phyloP scores from a whole-genome alignment of 345 rosid species.

The Corchorus capsularis region DNA sequence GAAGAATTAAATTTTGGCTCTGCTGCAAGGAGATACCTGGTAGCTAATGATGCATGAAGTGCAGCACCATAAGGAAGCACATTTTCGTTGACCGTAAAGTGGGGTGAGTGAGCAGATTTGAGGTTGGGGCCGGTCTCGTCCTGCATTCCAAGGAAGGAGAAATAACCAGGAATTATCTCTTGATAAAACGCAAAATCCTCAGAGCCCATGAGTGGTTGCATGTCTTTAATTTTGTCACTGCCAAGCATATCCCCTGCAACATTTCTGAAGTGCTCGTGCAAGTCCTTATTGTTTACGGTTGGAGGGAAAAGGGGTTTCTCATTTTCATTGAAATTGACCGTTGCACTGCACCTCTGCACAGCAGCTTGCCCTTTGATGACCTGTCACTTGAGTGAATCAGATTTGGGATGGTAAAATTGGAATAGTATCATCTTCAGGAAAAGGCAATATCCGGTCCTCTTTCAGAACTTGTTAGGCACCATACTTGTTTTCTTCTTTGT shows the following conservation, averaged over 20 bases:
- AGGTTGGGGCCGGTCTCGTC: slow-evolving; percentile 40
- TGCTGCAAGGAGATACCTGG: slow-evolving; percentile 53
- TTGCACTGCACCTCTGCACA: slow-evolving; percentile 83
- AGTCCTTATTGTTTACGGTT: slow-evolving; percentile 54
- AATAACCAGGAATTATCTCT: slow-evolving; percentile 72
- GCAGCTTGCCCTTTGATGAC: slow-evolving; percentile 86
- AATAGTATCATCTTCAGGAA: not conserved
- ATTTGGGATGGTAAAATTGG: not conserved
- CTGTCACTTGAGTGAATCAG: slow-evolving; percentile 37
- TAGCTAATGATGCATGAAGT: slow-evolving; percentile 82
- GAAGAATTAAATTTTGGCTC: slow-evolving; percentile 30
- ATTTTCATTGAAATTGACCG: slow-evolving; percentile 46
- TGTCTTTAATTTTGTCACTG: slow-evolving; percentile 40
- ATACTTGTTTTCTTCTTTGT: not conserved
- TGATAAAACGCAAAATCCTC: slow-evolving; percentile 93
- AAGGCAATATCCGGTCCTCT: not conserved
- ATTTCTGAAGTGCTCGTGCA: slow-evolving; percentile 56
- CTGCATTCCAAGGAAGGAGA: slow-evolving; percentile 69
- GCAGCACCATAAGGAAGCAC: slow-evolving; percentile 87
- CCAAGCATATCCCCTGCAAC: slow-evolving; percentile 75
- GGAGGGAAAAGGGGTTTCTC: slow-evolving; percentile 68
- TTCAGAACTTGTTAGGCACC: not conserved
- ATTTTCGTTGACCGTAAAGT: slow-evolving; percentile 68
- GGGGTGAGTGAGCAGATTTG: slow-evolving; percentile 54
- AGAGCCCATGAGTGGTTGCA: slow-evolving; percentile 81